Conservation (phyloP, 2,329 filamentous ascomycete species). For the Exserohilum rostratum region DNA sequence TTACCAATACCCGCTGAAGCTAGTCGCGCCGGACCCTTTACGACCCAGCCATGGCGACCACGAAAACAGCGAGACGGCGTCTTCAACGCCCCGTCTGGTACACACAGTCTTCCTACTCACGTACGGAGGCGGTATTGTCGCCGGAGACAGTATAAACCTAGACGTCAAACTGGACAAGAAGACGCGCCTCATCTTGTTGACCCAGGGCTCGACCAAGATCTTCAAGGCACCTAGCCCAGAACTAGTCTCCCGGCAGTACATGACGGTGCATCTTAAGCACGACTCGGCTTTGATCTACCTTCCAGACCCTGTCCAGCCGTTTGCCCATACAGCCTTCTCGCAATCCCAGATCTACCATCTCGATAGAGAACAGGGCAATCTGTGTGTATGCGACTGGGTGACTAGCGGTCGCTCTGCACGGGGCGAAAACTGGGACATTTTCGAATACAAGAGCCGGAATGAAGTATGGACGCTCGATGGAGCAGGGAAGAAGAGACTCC, state of each 20-base stretch:
- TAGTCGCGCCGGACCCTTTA: constrained; percentile 79
- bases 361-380: constrained; percentile 56
- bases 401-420: constrained; percentile 83
- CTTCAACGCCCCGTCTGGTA: constrained; percentile 58
- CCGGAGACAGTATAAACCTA: constrained; percentile 81
- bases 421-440: constrained; percentile 87
- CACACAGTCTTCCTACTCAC: constrained; percentile 85
- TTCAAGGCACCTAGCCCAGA: constrained; percentile 74
- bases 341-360: constrained; percentile 79
- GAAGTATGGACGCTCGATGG: constrained; percentile 72
- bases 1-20: constrained; percentile 94
- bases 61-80: neutral
- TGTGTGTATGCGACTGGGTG: constrained; percentile 94
- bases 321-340: constrained; percentile 80
- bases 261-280: constrained; percentile 56
- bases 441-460: constrained; percentile 80
- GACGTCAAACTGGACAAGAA: constrained; percentile 67
- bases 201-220: constrained; percentile 88
- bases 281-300: constrained; percentile 67
- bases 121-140: constrained; percentile 91
- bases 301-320: constrained; percentile 93
- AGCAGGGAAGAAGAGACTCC: constrained; percentile 60
- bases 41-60: constrained; percentile 53
- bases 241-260: constrained; percentile 55
- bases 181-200: constrained; percentile 68